These are phyloP conservation scores for Phytophthora sp. DNA, from an alignment of 352 stramenopile species.

Conservation along the genomic window DNA sequence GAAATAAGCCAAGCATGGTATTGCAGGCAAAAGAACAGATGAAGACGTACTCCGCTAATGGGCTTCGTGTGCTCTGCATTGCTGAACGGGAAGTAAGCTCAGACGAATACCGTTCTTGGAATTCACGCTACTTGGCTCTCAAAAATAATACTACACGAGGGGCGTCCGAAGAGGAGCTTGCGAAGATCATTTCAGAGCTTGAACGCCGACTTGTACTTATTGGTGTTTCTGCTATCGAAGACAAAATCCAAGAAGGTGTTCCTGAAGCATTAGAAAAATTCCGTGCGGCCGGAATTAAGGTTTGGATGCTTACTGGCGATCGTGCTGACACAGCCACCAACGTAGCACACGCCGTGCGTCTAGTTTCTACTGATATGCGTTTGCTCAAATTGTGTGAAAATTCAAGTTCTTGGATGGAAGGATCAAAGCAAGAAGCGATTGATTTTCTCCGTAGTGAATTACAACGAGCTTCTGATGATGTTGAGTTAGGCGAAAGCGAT, in stretches of 20 bases:
- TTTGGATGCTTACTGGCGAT: slow-evolving; percentile 82
- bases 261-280: slow-evolving; percentile 65
- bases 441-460: slow-evolving; percentile 40
- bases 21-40: slow-evolving; percentile 50
- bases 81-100: slow-evolving; percentile 57
- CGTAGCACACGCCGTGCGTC: slow-evolving; percentile 55
- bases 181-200: slow-evolving; percentile 46
- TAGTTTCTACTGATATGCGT: slow-evolving; percentile 63
- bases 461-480: slow-evolving; percentile 5
- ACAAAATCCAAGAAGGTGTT: slow-evolving; percentile 69
- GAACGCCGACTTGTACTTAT: slow-evolving; percentile 56
- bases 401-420: slow-evolving; percentile 23
- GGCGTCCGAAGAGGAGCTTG: slow-evolving; percentile 36
- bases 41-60: slow-evolving; percentile 60
- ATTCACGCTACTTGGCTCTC: slow-evolving; percentile 38
- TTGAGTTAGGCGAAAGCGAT: neutral
- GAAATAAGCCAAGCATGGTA: slow-evolving; percentile 33
- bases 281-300: slow-evolving; percentile 67
- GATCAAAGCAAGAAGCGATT: slow-evolving; percentile 25
- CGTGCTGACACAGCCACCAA: slow-evolving; percentile 71
- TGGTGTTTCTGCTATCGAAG: slow-evolving; percentile 67
- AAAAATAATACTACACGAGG: slow-evolving; percentile 16
- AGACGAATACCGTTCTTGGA: slow-evolving; percentile 64
- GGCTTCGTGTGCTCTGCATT: slow-evolving; percentile 77
- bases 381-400: slow-evolving; percentile 48